Base-by-base conservation (phyloP, 1,139 yeast species). In the Suzukiozyma palmioleophila region DNA sequence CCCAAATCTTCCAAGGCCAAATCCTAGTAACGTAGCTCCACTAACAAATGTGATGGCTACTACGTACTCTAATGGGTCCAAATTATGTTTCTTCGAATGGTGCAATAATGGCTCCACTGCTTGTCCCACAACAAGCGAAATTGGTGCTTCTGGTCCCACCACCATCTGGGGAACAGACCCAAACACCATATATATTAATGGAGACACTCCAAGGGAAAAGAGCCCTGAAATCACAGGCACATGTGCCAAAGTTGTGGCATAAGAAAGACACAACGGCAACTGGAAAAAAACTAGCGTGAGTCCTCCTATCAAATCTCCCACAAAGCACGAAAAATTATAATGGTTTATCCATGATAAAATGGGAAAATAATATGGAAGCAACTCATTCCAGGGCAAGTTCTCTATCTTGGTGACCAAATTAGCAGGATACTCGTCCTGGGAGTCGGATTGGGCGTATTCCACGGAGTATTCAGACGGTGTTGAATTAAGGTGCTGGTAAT, bases 81-180 rank as follows among this genome's bases (percentile, higher is more conserved):
- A 47, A 11, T 66, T 58, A 32, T 61, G 56, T 12, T 64, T 54
- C 32, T 62, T 57, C 37, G 73, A 59, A 51, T 82, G 86, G 40
- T 76, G 80, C 30, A 79, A 50, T 2, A 74, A 56, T 10, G 84
- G 80, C 46, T 85, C 88, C n/a, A 89, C 83, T 0, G 94, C 89
- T 56, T 88, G 96, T 3, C 97, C 97, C 2, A 92, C 87, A 32
- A 92, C 84, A 56, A 92, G 70, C 1, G 95, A 85, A 24, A 90
- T 84, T 1, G 97, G 96, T 8, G 92, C 94, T 56, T 92, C 98
- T 0, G 98, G 98, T 0, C 97, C 97, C 7, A 90, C 95, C 40
- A 90, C 84, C 96, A 92, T 86, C 54, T 85, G 95, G 0, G 97
- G 97, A 1, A 89, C 96, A 18, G 96, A 82, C 0, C 98, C 97